phyloP scores from a whole-genome alignment of 1,139 yeast genomes.

The Pichia sp. region DNA sequence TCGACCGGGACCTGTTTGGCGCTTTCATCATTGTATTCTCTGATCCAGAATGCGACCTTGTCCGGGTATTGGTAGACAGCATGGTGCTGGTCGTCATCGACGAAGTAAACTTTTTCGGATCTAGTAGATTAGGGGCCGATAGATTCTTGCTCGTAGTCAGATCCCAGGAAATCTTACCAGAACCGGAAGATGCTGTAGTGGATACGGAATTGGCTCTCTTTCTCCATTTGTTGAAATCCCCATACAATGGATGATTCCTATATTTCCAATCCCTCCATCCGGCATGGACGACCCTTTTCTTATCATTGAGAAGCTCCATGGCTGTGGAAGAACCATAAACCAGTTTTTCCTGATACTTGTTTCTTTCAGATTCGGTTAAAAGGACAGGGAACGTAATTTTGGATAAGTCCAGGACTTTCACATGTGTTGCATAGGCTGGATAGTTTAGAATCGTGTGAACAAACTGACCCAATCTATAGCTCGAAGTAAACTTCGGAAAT shows the following conservation, averaged over 20 bases:
- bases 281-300: slow-evolving; percentile 36
- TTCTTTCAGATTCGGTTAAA: slow-evolving; percentile 31
- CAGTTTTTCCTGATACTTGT: slow-evolving; percentile 22
- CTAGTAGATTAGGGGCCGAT: slow-evolving; percentile 11
- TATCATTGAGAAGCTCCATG: slow-evolving; percentile 15
- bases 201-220: slow-evolving; percentile 10
- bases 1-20: neutral
- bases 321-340: slow-evolving; percentile 16
- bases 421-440: slow-evolving; percentile 51
- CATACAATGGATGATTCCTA: slow-evolving; percentile 64
- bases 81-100: neutral
- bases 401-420: slow-evolving; percentile 56
- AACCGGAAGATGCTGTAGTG: slow-evolving; percentile 1
- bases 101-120: slow-evolving; percentile 2
- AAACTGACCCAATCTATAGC: slow-evolving; percentile 75
- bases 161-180: neutral
- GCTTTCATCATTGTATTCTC: neutral
- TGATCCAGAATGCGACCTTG: slow-evolving; percentile 10
- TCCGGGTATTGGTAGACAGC: neutral
- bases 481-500: slow-evolving; percentile 54
- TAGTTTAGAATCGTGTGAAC: slow-evolving; percentile 57
- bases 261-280: slow-evolving; percentile 92
- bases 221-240: slow-evolving; percentile 21
- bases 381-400: slow-evolving; percentile 45
- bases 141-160: neutral